Base-by-base conservation (phyloP, 2,329 filamentous ascomycete species). In the Calonectria honghensis region DNA sequence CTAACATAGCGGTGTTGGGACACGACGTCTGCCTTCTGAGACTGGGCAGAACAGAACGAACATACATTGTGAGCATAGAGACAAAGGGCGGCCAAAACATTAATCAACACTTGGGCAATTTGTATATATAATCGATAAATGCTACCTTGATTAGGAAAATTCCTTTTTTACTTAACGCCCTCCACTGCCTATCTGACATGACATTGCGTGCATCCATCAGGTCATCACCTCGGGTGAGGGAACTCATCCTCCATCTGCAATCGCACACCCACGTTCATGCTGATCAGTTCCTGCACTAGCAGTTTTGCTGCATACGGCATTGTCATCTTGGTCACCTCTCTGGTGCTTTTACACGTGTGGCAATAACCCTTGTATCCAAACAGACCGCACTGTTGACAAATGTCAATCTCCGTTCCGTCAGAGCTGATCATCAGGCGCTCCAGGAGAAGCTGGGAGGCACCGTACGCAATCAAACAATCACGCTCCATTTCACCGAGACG, bases 261-360 rank as follows among this genome's bases (percentile, higher is more conserved):
- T 73, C 94, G 90, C 74, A 98, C 96, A 76, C 96, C 94, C n/a
- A 99, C 95, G 85, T 99, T 99, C 97, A 99, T 99, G 85, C 95
- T 98, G 82, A 98, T 93, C 81, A 99, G 86, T 87, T 99, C 97
- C 88, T 99, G 97, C 64, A 98, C 95, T 71, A 99, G 88, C 83
- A 99, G 87, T 90, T 99, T 98, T 0, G 97, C 97, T 24, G 97
- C 97, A 85, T 99, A 99, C 41, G 97, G 97, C 90, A 99, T 97
- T 41, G 94, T 96, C 94, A 99, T 98, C 85, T 94, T 94, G 20
- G 95, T 94, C 32, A 99, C 95, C 37, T 94, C 93, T 72, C 94
- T 91, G 50, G 94, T 96, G 79, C 93, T 95, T 87, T 95, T 93
- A 86, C 97, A 99, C 6, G 94, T 96, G 86, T 97, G 95, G 84